phyloP scores from a whole-genome alignment of 192 early-diverging fungal genomes.

The Coemansia sp. region DNA sequence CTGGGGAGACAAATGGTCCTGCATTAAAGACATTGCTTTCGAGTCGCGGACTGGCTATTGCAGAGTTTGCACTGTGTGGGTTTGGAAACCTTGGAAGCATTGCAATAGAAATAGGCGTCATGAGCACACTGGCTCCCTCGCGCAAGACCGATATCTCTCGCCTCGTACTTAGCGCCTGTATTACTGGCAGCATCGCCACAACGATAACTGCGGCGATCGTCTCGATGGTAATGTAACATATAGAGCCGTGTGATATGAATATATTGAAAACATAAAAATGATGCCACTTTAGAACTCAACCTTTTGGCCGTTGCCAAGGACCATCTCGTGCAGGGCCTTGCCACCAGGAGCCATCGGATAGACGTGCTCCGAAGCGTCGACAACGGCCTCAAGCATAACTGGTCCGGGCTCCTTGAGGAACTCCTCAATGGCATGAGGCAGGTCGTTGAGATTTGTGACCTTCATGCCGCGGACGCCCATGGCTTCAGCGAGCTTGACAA shows the following conservation, averaged over 20 bases:
- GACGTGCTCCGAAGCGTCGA: constrained; percentile 92
- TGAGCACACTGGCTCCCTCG: constrained; percentile 75
- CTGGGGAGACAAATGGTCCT: constrained; percentile 14
- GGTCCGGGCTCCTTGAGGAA: constrained; percentile 85
- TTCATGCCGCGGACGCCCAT: constrained; percentile 92
- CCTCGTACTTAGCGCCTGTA: constrained; percentile 77
- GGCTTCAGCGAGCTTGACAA: constrained; percentile 95
- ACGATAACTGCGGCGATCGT: constrained; percentile 82
- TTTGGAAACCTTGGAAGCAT: constrained; percentile 86
- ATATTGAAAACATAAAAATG: background rate
- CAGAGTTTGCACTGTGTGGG: constrained; percentile 83
- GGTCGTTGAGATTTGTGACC: constrained; percentile 79
- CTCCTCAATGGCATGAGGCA: constrained; percentile 84
- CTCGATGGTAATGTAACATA: constrained; percentile 61
- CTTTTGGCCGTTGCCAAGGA: constrained; percentile 57
- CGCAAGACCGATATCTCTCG: constrained; percentile 71
- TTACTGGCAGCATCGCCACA: constrained; percentile 79
- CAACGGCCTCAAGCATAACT: constrained; percentile 88
- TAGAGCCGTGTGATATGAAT: background rate
- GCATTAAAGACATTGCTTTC: constrained; percentile 45
- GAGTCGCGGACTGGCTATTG: constrained; percentile 56
- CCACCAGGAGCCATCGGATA: constrained; percentile 98
- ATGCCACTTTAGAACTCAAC: constrained; percentile 23
- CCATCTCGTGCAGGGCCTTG: constrained; percentile 90
- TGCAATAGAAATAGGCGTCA: constrained; percentile 78